Conservation (phyloP, 2,329 filamentous ascomycete species). For the Aphanocladium album region DNA sequence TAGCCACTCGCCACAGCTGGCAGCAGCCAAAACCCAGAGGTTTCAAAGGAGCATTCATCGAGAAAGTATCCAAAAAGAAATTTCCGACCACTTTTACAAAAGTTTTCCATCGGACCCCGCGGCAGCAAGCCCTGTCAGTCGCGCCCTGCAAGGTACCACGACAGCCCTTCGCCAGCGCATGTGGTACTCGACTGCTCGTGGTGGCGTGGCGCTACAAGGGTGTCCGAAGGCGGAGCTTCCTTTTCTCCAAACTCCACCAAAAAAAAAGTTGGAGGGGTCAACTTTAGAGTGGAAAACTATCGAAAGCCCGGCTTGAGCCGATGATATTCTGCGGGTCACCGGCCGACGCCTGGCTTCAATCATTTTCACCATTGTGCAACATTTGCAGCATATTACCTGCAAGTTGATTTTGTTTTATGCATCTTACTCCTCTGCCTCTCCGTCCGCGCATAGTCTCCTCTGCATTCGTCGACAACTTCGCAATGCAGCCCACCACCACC, state of each 20-base stretch:
- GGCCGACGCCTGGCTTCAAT: not conserved
- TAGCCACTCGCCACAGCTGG: too few species aligned
- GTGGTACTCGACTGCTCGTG: not conserved
- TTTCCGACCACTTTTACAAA: too few species aligned
- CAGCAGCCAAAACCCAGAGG: too few species aligned
- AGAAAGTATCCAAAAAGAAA: too few species aligned
- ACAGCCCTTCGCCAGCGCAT: not conserved
- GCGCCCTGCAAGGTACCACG: slow-evolving; percentile 9
- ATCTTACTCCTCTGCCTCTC: not conserved
- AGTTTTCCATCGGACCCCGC: not conserved
- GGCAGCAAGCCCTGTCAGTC: not conserved
- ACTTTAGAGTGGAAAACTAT: not conserved
- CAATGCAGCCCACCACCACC: slow-evolving; percentile 25
- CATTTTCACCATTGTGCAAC: not conserved
- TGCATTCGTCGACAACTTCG: not conserved
- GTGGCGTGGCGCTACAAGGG: slow-evolving; percentile 1
- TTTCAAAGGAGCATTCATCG: not conserved
- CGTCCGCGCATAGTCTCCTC: not conserved
- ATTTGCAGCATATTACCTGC: not conserved
- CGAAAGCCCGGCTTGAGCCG: slow-evolving; percentile 8
- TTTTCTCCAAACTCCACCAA: not conserved
- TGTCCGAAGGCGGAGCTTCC: slow-evolving; percentile 11
- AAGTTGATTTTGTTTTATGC: not conserved
- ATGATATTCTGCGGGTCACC: not conserved
- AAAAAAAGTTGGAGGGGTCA: not conserved